Base-by-base conservation (phyloP, 257 asterid species). In the Salvia hispanica region DNA sequence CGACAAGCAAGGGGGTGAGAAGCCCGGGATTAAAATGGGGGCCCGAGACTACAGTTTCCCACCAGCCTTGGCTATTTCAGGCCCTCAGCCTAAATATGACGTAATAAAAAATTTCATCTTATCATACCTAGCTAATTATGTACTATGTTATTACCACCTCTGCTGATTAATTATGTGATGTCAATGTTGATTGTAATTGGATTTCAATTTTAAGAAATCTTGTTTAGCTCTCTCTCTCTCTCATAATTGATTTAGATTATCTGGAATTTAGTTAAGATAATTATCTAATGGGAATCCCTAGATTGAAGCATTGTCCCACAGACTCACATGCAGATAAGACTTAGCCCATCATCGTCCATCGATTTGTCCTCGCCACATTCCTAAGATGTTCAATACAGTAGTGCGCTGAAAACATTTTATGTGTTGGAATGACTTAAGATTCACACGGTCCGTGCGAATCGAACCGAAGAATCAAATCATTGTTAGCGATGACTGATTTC, bases 31-130 rank as follows among this genome's bases (percentile, higher is more conserved):
- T 76, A 70, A 86, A 85, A 80, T 86, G 95, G 95, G 86, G 84
- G 52, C 37, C 80, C 44, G 90, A 78, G 2, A 72, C 39, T 43
- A 57, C 80, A 1, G 63, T 65, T 12, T 14, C 82, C 40, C 74
- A 52, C 63, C 92, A 85, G 64, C 95, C 95, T 40, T 88, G 98
- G 96, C 77, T 83, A 71, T 86, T 90, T 50, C 95, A 85, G 71
- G 96, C 86, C 51, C 81, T 86, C 51, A 86, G 89, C 79, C 76
- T 90, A 31, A 85, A 86, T 36, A 82, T 85, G 76, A 86, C 89
- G 37, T 87, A 81, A 80, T 42, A 4, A 56, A 5, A 3, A 28
- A 25, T 9, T 53, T 8, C 9, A 6, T 25, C 16, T 47, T 14
- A 47, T n/a, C 21, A 47, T 47, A 25, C 31, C 31, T 25, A 0